phyloP scores from a whole-genome alignment of 371 early-diverging fungal species.

The Mortierella sp. region DNA sequence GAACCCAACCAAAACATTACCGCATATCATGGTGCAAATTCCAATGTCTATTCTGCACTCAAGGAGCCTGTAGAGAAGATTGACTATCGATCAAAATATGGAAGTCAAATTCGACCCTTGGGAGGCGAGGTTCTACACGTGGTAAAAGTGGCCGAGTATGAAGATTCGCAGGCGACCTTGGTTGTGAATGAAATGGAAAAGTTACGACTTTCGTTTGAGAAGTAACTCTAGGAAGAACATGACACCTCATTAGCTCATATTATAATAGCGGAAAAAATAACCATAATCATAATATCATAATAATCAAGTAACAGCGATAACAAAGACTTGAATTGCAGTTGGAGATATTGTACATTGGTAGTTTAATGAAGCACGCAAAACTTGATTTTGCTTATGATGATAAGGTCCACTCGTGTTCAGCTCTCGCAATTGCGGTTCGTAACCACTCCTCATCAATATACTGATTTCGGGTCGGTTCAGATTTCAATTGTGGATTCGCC shows the following conservation, averaged over 20 bases:
- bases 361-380: not conserved
- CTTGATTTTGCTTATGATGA: not conserved
- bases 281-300: too few species aligned
- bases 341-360: not conserved
- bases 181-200: conserved; percentile 38
- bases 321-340: too few species aligned
- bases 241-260: not conserved
- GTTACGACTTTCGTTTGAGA: conserved; percentile 19
- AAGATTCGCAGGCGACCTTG: conserved; percentile 17
- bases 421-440: not conserved
- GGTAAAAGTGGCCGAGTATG: conserved; percentile 42
- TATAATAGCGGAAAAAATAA: not conserved
- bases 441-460: conserved; percentile 5
- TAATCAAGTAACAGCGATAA: too few species aligned
- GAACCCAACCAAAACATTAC: conserved; percentile 72
- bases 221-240: not conserved
- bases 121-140: conserved; percentile 34
- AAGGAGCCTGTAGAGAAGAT: conserved; percentile 54
- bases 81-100: conserved; percentile 51
- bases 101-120: conserved; percentile 12
- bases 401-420: not conserved
- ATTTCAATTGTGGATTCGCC: not conserved
- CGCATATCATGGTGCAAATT: conserved; percentile 64
- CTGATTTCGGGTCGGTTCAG: conserved; percentile 8
- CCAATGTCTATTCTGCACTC: conserved; percentile 66